Base-by-base conservation (phyloP, 768 basidiomycete species). In the Hirschioporus abietinus region DNA sequence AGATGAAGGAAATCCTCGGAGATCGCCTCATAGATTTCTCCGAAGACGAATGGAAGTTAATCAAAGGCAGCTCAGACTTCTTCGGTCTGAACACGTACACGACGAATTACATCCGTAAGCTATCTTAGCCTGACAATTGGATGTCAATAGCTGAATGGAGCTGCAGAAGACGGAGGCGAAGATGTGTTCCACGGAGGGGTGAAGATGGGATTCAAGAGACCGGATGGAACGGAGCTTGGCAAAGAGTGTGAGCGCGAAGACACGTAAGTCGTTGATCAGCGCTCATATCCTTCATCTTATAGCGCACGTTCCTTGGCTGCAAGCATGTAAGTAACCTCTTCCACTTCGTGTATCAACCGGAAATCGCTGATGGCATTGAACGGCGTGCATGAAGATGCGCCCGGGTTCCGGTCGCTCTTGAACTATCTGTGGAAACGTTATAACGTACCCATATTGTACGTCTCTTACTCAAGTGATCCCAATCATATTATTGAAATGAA, bases 11-110 rank as follows among this genome's bases (percentile, higher is more conserved):
- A 64, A 81, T 88, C 24, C 80, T 86, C 63, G 83, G 83, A 17
- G 80, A 84, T 65, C 83, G 86, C n/a, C 82, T 89, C 60, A 84
- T 85, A 0, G 79, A 80, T 58, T 86, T 85, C 70, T 85, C 86
- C 0, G 71, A 78, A 8, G 86, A 85, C 35, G 87, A 90, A 69
- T 72, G 82, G 68, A 77, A 76, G 0, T 71, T 89, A 34, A 85
- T 89, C 58, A 84, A 85, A 65, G 85, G 84, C 58, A 88, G 86
- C 1, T 87, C 87, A 1, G 88, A 88, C 72, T 89, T 89, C 74
- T 89, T 88, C 71, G 88, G 88, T 35, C 84, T 89, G 83, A 89
- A 89, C 74, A 87, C 88, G 0, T 89, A 89, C 72, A 88, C 88
- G 4, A 89, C 86, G 12, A 85, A 87, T 69, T 79, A 89, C 62